Evolutionary conservation across 768 basidiomycete genomes (phyloP), one percentile per base, ranked within the genome.

Genomic region (Boletellus sp.): DNA sequence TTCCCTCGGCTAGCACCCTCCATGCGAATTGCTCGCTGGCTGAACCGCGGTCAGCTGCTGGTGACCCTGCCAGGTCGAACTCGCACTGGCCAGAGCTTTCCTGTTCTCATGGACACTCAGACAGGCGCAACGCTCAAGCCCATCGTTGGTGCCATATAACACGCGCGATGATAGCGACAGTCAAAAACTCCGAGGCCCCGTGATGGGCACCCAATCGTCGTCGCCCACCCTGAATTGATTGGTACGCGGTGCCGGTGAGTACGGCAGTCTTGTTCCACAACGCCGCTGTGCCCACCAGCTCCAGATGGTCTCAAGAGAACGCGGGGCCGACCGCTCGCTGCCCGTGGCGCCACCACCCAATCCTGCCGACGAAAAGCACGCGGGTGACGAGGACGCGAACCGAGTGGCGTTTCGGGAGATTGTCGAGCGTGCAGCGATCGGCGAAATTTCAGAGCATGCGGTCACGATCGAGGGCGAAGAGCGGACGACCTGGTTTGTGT

Each of bases 401-500:
- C 43, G 20, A 9, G 54, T 40, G 3, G 40, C 36, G 5, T 59
- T 59, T 12, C 47, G 65, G 15, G 52, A 61, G 33, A 33, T 64
- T 6, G 51, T 39, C 8, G 58, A 53, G 34, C 31, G 54, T 45
- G 36, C 46, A 2, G 55, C 50, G 2, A 26, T 40, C 12, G 80
- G 78, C 20, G 81, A 82, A 55, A 80, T 84, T 40, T 81, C 79
- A 43, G 83, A 84, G 55, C 61, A 79, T 47, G 72, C 76, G 1
- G 78, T 81, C 7, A 76, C 82, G 10, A 79, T 78, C 16, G 84
- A 85, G 56, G 83, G 81, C 12, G 84, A 85, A 50, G 83, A 84
- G 50, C 70, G 67, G 51, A 83, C 82, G 20, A 85, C 85, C 0
- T 79, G 77, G 75, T 89, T 89, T 54, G 80, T 90, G 2, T 88